These are phyloP conservation scores for Saprolegnia parasitica DNA, from an alignment of 352 stramenopile genomes.

Conservation along the genomic window DNA sequence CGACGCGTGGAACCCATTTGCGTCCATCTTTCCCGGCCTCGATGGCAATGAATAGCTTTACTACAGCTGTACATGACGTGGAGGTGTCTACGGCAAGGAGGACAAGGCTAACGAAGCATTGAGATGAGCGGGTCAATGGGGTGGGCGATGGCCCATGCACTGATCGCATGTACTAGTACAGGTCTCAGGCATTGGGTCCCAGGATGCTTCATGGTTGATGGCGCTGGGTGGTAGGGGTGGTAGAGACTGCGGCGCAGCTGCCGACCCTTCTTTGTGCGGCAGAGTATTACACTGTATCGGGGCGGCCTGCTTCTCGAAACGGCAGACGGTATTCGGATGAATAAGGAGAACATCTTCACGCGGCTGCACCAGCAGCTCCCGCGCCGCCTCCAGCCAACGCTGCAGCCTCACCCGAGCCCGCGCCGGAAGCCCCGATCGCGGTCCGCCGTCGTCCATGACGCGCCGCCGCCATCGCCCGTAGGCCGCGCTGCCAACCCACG, in stretches of 20 bases:
- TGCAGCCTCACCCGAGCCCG: too few species aligned
- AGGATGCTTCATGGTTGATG: too few species aligned
- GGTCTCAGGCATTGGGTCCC: too few species aligned
- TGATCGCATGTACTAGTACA: too few species aligned
- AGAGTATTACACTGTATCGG: constrained; percentile 1
- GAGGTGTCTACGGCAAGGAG: too few species aligned
- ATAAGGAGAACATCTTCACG: not conserved
- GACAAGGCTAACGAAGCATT: too few species aligned
- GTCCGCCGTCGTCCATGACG: not conserved
- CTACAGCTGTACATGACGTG: not conserved
- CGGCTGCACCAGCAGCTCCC: not conserved
- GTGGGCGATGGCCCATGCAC: too few species aligned
- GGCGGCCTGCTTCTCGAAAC: not conserved
- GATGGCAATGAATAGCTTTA: not conserved
- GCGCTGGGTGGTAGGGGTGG: too few species aligned
- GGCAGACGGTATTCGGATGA: not conserved
- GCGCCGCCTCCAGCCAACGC: not conserved
- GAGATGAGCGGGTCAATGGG: too few species aligned
- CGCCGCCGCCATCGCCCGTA: not conserved
- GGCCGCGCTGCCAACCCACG: too few species aligned
- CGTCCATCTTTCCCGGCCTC: not conserved
- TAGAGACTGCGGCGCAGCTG: too few species aligned
- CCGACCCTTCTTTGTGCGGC: not conserved
- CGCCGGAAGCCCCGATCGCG: not conserved
- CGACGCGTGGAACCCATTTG: not conserved